A percentile compares a stretch with the other conserved stretches of the same genome.
Evolutionary conservation across 2,329 filamentous ascomycete species (phyloP).

Genomic region (Xylaria sp.): DNA sequence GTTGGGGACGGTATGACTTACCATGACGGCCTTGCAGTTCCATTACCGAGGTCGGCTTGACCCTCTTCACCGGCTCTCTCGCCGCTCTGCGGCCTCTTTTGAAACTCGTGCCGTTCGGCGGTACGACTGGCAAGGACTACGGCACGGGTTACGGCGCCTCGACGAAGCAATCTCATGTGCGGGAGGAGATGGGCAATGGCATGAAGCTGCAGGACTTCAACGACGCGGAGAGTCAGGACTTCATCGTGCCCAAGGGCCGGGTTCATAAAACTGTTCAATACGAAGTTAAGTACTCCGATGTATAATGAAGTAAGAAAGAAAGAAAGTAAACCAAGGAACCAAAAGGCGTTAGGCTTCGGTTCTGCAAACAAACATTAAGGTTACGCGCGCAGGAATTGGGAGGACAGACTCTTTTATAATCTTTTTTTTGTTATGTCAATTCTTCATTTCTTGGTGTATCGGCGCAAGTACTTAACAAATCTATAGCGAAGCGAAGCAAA

Average conservation of each 20-base stretch:
- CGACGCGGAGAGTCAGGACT: conserved; percentile 38
- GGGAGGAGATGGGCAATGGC: conserved; percentile 39
- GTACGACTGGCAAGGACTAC: conserved; percentile 35
- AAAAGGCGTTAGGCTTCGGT: conserved; percentile 21
- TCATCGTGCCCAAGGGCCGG: conserved; percentile 39
- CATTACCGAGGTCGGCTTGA: conserved; percentile 39
- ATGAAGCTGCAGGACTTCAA: conserved; percentile 42
- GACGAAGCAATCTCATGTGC: conserved; percentile 32
- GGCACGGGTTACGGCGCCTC: conserved; percentile 32
- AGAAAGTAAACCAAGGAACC: not conserved
- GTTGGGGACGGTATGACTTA: conserved; percentile 20
- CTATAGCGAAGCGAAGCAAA: too few species aligned
- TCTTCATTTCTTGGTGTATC: conserved; percentile 33
- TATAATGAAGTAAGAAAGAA: conserved; percentile 20
- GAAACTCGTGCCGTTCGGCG: conserved; percentile 37
- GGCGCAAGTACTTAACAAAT: conserved; percentile 20
- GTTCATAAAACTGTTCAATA: conserved; percentile 41
- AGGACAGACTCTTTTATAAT: conserved; percentile 26
- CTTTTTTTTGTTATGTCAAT: conserved; percentile 12
- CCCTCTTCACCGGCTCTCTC: conserved; percentile 38
- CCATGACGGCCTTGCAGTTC: conserved; percentile 28
- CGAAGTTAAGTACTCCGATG: conserved; percentile 39
- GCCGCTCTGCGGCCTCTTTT: conserved; percentile 39
- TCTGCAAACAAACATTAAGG: conserved; percentile 1
- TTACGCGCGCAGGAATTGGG: not conserved